Evolutionary conservation across 108 stramenopile species (phyloP).

Genomic region (Nitzschia sp.): DNA sequence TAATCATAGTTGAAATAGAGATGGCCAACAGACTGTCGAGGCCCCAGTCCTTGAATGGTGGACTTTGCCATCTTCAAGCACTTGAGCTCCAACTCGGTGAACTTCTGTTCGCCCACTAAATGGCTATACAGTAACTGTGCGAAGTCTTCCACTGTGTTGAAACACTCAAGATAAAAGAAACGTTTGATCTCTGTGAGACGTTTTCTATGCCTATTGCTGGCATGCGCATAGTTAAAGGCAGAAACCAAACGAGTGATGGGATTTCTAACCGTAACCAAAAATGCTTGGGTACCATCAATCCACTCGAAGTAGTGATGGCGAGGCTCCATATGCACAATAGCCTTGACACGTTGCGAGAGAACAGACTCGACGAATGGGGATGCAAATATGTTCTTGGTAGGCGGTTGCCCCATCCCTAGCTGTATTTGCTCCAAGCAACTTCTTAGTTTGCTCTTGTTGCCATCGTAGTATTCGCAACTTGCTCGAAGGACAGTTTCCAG

Average conservation of each 20-base stretch:
- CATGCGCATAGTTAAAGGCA: slow-evolving; percentile 18
- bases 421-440: too few relatives aligned
- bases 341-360: background rate
- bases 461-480: slow-evolving; percentile 10
- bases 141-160: slow-evolving; percentile 2
- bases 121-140: background rate
- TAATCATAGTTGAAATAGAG: slow-evolving; percentile 2
- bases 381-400: too few relatives aligned
- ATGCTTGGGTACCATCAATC: slow-evolving; percentile 5
- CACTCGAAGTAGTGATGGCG: background rate
- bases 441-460: background rate
- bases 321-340: slow-evolving; percentile 8
- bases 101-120: background rate
- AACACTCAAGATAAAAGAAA: slow-evolving; percentile 10
- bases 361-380: background rate
- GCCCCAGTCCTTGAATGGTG: background rate
- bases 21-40: background rate
- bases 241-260: slow-evolving; percentile 15
- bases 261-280: slow-evolving; percentile 16
- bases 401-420: too few relatives aligned
- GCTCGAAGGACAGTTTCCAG: slow-evolving; percentile 15
- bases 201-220: slow-evolving; percentile 1
- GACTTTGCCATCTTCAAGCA: background rate
- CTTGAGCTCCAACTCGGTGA: background rate
- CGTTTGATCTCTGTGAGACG: background rate